Base-by-base conservation (phyloP, 2,329 filamentous ascomycete species). In the Aureobasidium sp. region DNA sequence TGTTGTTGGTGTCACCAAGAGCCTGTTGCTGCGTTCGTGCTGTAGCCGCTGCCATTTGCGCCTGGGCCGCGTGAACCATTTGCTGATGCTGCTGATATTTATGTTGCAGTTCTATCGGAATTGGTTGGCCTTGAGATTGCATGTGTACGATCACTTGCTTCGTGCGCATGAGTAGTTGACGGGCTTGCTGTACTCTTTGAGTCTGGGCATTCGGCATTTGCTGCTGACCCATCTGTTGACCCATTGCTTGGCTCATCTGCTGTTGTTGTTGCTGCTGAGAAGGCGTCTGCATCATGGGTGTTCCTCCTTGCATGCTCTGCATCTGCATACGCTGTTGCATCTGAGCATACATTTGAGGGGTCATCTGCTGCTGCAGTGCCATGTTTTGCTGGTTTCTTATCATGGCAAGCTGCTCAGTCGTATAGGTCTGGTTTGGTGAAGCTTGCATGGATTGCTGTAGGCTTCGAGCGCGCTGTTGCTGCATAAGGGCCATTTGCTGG, bases 401-500 rank as follows among this genome's bases (percentile, higher is more conserved):
- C 54, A 64, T 62, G 31, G 54, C 55, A 21, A 57, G 45, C 66
- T 68, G 61, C 45, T 64, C 60, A 4, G 58, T 70, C 67, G 72
- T 70, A 15, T 67, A 64, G 42, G 25, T 21, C 60, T 61, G 17
- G 40, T 55, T 45, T 66, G 67, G 40, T 64, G 68, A 62, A 66
- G 68, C 54, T 37, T 69, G 65, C 60, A 74, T 64, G 10, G 71
- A 67, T 35, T 60, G 47, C 29, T 65, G 59, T 50, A 65, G 68
- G 40, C 66, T 65, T 6, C 64, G 67, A 2, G 67, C 69, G 47
- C 71, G 65, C 27, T 66, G 63, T 38, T 67, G 69, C 27, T 60
- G 49, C 45, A 70, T 66, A 53, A 74, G 62, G 10, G 70, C 67
- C 57, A 60, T 60, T 21, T 60, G 57, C 27, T 60, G 45, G 13